Conservation (phyloP, 495 filamentous ascomycete genomes). For the Friedmanniomyces simplex region DNA sequence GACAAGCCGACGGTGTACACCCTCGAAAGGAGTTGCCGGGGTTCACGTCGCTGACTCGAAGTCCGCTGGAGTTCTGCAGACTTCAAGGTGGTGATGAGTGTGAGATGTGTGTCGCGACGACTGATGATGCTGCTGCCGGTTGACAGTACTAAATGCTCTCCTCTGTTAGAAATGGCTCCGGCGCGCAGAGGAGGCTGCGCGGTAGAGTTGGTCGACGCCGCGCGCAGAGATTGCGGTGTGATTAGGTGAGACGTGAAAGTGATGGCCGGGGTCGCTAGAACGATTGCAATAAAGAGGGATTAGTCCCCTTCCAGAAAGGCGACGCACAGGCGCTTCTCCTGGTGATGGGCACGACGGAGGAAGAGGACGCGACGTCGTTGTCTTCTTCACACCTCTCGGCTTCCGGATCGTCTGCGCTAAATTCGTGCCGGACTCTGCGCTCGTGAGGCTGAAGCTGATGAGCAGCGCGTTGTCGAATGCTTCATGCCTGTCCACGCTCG, state of each 20-base stretch:
- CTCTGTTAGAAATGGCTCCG: background rate
- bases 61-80: background rate
- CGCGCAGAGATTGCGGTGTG: background rate
- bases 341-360: background rate
- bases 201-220: background rate
- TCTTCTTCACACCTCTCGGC: background rate
- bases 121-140: background rate
- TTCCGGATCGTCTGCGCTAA: conserved; percentile 8
- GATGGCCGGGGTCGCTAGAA: conserved; percentile 1
- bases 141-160: background rate
- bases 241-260: conserved; percentile 5
- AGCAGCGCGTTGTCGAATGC: background rate
- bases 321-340: conserved; percentile 5
- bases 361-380: conserved; percentile 4
- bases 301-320: conserved; percentile 11
- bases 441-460: background rate
- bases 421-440: background rate
- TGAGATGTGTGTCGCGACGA: background rate
- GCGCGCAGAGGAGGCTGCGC: background rate
- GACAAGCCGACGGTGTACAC: conserved; percentile 3
- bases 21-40: conserved; percentile 9
- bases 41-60: conserved; percentile 6
- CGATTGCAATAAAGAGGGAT: conserved; percentile 7
- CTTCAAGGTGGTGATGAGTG: background rate
- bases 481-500: background rate